These are phyloP conservation scores for Oxyria digyna DNA, from an alignment of 148 eudicot genomes.

Conservation along the genomic window DNA sequence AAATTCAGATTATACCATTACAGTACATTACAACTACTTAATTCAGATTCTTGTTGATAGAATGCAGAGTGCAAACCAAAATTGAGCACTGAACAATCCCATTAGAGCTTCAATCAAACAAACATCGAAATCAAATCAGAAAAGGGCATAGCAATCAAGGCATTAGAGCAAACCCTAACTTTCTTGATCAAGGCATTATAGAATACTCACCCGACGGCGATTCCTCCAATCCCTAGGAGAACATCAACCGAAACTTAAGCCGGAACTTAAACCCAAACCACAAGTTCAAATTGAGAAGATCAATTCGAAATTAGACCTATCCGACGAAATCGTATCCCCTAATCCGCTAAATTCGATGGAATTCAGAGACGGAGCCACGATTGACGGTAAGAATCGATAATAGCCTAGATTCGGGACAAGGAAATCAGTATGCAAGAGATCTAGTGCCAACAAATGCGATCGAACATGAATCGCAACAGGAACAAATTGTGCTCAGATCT, in stretches of 20 bases:
- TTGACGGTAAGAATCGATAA: background rate
- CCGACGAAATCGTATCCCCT: background rate
- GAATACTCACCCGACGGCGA: conserved; percentile 4
- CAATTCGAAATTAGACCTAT: too few relatives aligned
- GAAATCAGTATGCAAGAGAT: conserved; percentile 3
- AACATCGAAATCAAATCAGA: background rate
- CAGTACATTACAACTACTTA: too few relatives aligned
- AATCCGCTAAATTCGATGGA: background rate
- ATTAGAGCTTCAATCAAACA: conserved; percentile 17
- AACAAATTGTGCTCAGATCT: background rate
- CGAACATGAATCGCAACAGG: background rate
- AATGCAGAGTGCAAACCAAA: too few relatives aligned
- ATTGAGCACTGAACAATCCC: too few relatives aligned
- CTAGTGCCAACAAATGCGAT: conserved; percentile 1
- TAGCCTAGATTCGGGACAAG: background rate
- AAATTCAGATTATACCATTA: too few relatives aligned
- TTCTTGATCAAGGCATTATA: background rate
- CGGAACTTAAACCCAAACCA: background rate
- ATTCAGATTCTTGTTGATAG: too few relatives aligned
- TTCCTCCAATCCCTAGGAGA: background rate
- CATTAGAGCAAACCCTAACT: background rate
- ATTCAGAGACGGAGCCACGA: background rate
- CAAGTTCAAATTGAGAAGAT: conserved; percentile 2
- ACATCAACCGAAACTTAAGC: background rate
- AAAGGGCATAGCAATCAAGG: background rate